Percentiles rank a stretch among this genome's conserved stretches.
These are phyloP conservation scores for Cnidoscolus chayamansa DNA, from an alignment of 441 rosid species.

Conservation along the genomic window DNA sequence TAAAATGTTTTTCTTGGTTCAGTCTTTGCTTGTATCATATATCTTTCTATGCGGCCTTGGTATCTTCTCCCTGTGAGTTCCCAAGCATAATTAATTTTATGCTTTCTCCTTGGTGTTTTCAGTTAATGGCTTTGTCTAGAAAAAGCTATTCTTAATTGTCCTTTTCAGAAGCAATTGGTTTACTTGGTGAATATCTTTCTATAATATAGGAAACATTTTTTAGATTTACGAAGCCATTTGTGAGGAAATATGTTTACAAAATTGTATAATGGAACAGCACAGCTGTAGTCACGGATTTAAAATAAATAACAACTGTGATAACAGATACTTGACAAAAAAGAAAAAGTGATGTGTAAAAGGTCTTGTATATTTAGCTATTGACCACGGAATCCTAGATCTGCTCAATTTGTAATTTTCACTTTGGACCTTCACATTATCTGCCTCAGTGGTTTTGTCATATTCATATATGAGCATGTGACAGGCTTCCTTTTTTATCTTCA, in stretches of 20 bases:
- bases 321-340: too few species aligned
- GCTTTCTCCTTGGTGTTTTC: background rate
- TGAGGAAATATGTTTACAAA: background rate
- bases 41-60: background rate
- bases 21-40: background rate
- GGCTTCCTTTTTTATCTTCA: background rate
- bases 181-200: background rate
- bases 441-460: background rate
- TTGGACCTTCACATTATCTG: background rate
- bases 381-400: background rate
- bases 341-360: too few species aligned
- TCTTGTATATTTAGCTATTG: background rate
- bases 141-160: background rate
- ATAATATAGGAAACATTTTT: background rate
- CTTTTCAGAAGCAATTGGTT: conserved; percentile 11
- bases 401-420: background rate
- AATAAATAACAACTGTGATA: background rate
- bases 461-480: background rate
- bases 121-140: background rate
- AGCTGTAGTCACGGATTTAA: background rate
- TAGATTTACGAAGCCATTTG: background rate
- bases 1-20: background rate
- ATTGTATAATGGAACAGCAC: background rate
- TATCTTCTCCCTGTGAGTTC: background rate
- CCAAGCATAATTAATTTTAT: background rate